These are phyloP conservation scores for Tieghemiomyces parasiticus DNA, from an alignment of 192 early-diverging fungal species.

Conservation along the genomic window DNA sequence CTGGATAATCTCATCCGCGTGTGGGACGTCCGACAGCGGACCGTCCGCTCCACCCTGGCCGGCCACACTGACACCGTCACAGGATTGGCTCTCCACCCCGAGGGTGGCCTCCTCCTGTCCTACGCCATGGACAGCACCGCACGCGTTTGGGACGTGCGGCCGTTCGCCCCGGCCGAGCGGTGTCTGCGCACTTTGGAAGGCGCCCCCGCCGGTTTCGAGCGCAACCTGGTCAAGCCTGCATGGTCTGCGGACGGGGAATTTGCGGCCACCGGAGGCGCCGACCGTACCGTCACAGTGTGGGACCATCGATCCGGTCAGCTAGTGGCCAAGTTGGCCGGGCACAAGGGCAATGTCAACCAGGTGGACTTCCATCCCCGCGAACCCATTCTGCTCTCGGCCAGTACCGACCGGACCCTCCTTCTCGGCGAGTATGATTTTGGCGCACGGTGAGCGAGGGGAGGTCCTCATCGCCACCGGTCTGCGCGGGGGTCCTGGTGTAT, in stretches of 20 bases:
- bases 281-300: slow-evolving; percentile 88
- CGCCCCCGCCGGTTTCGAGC: slow-evolving; percentile 91
- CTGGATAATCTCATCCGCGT: slow-evolving; percentile 78
- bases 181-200: slow-evolving; percentile 63
- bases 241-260: slow-evolving; percentile 77
- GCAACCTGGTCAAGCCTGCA: slow-evolving; percentile 78
- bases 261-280: slow-evolving; percentile 73
- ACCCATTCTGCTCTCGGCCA: slow-evolving; percentile 70
- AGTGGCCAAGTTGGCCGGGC: slow-evolving; percentile 87
- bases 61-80: slow-evolving; percentile 88
- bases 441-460: neutral
- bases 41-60: slow-evolving; percentile 40
- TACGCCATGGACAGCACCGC: slow-evolving; percentile 94
- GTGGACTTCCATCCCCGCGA: slow-evolving; percentile 87
- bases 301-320: slow-evolving; percentile 58
- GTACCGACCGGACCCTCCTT: slow-evolving; percentile 80
- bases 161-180: slow-evolving; percentile 61
- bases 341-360: slow-evolving; percentile 86
- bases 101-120: slow-evolving; percentile 67
- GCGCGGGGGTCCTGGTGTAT: no score
- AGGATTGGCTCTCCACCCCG: slow-evolving; percentile 67
- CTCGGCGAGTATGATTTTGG: slow-evolving; percentile 62
- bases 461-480: no score
- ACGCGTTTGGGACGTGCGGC: slow-evolving; percentile 88
- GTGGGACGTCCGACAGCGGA: slow-evolving; percentile 79